Conservation (phyloP, 2,329 filamentous ascomycete genomes). For the Alternaria arborescens region DNA sequence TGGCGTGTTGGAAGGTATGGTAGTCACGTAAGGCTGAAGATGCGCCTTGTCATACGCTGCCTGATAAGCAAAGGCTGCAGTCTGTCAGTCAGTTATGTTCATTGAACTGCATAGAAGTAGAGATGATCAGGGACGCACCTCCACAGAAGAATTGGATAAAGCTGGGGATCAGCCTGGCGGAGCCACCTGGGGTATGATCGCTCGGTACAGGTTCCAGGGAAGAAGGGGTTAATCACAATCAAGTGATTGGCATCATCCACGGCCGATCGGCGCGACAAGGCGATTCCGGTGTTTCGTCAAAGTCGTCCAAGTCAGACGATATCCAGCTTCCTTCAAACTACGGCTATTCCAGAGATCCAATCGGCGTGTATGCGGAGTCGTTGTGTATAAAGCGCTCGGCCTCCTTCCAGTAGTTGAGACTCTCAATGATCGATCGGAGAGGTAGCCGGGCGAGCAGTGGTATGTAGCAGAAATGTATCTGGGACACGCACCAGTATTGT, state of each 20-base stretch:
- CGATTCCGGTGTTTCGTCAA: constrained; percentile 1
- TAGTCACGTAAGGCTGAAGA: not conserved
- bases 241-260: constrained; percentile 9
- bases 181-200: not conserved
- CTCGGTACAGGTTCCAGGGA: not conserved
- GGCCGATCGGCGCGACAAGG: not conserved
- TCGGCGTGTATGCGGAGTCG: not conserved
- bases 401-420: constrained; percentile 5
- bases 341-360: constrained; percentile 12
- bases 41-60: not conserved
- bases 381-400: not conserved
- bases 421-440: not conserved
- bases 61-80: not conserved
- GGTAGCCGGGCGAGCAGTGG: not conserved
- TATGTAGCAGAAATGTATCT: constrained; percentile 10
- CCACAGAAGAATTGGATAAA: not conserved
- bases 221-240: not conserved
- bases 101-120: not conserved
- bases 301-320: not conserved
- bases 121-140: not conserved
- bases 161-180: not conserved
- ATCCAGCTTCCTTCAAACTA: not conserved
- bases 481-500: constrained; percentile 6
- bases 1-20: not conserved
- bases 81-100: not conserved